These are phyloP conservation scores for Escallonia herrerae DNA, from an alignment of 129 eudicot species.

Conservation along the genomic window DNA sequence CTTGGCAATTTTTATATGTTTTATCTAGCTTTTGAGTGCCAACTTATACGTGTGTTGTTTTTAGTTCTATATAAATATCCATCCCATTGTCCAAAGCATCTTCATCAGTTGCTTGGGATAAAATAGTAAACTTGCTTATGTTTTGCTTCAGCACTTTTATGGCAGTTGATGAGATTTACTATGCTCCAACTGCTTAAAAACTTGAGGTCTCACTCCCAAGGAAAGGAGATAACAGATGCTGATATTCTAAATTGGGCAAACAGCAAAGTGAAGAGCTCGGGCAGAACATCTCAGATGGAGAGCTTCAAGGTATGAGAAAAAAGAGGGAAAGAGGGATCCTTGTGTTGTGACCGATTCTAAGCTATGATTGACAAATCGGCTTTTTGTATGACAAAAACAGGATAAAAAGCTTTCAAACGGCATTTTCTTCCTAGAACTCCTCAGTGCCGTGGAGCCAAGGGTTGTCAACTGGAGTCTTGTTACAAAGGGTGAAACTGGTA, in stretches of 20 bases:
- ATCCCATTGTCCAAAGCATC: too few species aligned
- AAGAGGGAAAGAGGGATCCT: not conserved
- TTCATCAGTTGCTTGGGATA: not conserved
- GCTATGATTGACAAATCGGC: conserved; percentile 9
- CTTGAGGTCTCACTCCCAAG: conserved; percentile 69
- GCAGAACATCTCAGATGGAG: conserved; percentile 60
- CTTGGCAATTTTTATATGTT: not conserved
- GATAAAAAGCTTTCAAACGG: conserved; percentile 76
- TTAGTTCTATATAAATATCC: not conserved
- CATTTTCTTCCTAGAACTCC: conserved; percentile 82
- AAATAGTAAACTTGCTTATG: conserved; percentile 10
- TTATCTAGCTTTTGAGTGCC: too few species aligned
- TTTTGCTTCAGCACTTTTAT: conserved; percentile 63
- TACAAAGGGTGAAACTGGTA: conserved; percentile 82
- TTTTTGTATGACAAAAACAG: conserved; percentile 23
- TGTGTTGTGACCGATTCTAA: not conserved
- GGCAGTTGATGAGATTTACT: conserved; percentile 89
- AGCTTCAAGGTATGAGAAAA: conserved; percentile 67
- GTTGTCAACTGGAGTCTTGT: conserved; percentile 94
- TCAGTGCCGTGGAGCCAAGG: conserved; percentile 77
- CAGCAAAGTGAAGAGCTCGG: conserved; percentile 57
- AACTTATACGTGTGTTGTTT: too few species aligned
- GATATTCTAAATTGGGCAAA: conserved; percentile 91
- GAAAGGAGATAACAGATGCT: conserved; percentile 80
- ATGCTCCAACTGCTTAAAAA: conserved; percentile 81